A percentile compares a stretch with the other conserved stretches of the same genome.
Evolutionary conservation across 2,329 filamentous ascomycete species (phyloP).

Genomic region (Aspergillus bombycis): DNA sequence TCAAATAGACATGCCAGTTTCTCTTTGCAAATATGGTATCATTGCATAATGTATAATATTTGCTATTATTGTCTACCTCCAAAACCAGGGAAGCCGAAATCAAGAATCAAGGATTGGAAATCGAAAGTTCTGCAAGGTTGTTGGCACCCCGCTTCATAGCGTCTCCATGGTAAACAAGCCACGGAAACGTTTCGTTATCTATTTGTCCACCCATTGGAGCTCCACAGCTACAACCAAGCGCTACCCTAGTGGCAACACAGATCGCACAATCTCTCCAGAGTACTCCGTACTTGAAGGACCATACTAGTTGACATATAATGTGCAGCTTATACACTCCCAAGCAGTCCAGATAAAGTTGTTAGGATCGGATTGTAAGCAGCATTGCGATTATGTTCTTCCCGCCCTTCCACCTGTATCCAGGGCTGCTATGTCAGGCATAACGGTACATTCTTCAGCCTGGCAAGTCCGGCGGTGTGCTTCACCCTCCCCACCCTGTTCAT

Average conservation of each 20-base stretch:
- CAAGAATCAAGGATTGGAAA: not conserved
- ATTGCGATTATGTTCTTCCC: not conserved
- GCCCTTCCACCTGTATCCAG: not conserved
- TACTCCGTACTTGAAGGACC: not conserved
- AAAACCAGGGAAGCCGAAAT: too few relatives aligned
- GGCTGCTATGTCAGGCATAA: not conserved
- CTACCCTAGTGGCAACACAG: too few relatives aligned
- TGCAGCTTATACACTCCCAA: not conserved
- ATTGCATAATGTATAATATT: too few relatives aligned
- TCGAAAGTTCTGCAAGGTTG: not conserved
- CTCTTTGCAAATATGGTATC: too few relatives aligned
- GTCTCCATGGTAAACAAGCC: not conserved
- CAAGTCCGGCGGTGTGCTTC: not conserved
- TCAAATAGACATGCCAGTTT: too few relatives aligned
- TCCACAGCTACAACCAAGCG: not conserved
- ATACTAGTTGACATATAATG: not conserved
- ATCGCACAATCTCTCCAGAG: not conserved
- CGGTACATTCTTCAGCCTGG: not conserved
- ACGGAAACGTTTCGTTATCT: not conserved
- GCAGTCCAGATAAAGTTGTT: not conserved
- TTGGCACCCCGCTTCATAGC: not conserved
- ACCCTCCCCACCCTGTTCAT: not conserved
- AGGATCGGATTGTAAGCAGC: not conserved
- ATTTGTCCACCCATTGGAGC: not conserved
- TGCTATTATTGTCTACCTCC: too few relatives aligned